Percentiles rank a stretch among this genome's conserved stretches.
Evolutionary conservation across 805 yeast species (phyloP).

Genomic region (Zygotorulaspora chibaensis): DNA sequence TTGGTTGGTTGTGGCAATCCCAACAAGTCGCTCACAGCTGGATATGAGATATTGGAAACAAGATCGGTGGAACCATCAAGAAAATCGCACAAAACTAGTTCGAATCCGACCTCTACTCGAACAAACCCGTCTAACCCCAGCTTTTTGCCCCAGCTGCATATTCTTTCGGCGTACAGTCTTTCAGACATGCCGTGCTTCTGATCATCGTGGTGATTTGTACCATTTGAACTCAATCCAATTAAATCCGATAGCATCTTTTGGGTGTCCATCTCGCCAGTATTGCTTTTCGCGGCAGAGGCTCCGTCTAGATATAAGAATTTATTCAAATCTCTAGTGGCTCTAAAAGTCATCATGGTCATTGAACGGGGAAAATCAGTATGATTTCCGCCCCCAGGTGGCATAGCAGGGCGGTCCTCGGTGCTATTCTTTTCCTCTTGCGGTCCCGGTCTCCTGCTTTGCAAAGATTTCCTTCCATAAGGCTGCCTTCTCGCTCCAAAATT

Average conservation of each 20-base stretch:
- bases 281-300: slow-evolving; percentile 60
- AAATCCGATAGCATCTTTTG: slow-evolving; percentile 42
- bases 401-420: slow-evolving; percentile 6
- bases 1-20: slow-evolving; percentile 37
- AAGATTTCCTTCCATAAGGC: slow-evolving; percentile 22
- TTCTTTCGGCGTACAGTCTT: slow-evolving; percentile 42
- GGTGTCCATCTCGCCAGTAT: slow-evolving; percentile 59
- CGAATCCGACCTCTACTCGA: slow-evolving; percentile 58
- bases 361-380: slow-evolving; percentile 4
- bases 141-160: slow-evolving; percentile 51
- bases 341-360: slow-evolving; percentile 42
- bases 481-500: slow-evolving; percentile 37
- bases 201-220: slow-evolving; percentile 15
- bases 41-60: slow-evolving; percentile 43
- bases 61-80: slow-evolving; percentile 42
- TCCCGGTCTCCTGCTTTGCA: slow-evolving; percentile 10
- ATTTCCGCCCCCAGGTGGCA: slow-evolving; percentile 4
- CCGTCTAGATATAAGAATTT: slow-evolving; percentile 56
- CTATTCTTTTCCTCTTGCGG: slow-evolving; percentile 10
- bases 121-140: slow-evolving; percentile 57
- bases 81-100: slow-evolving; percentile 58
- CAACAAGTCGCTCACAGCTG: slow-evolving; percentile 36
- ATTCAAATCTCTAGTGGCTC: slow-evolving; percentile 44
- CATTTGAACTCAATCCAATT: slow-evolving; percentile 13
- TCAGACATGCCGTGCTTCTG: slow-evolving; percentile 39